phyloP scores from a whole-genome alignment of 352 stramenopile species.

The Phytophthora tubulina region DNA sequence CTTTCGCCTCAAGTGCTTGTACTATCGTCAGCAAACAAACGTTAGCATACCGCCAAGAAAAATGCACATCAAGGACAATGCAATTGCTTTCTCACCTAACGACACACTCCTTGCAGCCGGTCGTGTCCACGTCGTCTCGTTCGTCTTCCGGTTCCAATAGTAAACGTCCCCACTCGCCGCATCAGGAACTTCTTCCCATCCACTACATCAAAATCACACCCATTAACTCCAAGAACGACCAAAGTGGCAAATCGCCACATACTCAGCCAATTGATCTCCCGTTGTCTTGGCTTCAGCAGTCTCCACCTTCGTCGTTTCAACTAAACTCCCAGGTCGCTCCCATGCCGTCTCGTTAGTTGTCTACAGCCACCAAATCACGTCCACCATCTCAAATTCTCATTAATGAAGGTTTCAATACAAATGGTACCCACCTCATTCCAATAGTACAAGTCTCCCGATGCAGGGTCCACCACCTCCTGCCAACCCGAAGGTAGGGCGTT shows the following conservation, averaged over 20 bases:
- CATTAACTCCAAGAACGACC: constrained; percentile 6
- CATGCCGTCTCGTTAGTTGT: constrained; percentile 80
- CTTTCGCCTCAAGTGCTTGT: constrained; percentile 68
- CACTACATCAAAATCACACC: constrained; percentile 41
- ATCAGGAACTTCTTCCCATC: constrained; percentile 74
- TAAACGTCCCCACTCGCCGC: constrained; percentile 62
- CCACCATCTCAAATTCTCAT: constrained; percentile 6
- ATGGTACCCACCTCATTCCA: constrained; percentile 74
- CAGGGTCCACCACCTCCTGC: constrained; percentile 60
- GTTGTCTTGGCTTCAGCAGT: constrained; percentile 15
- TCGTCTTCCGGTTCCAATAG: constrained; percentile 81
- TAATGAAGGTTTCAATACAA: neutral
- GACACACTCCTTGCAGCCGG: constrained; percentile 58
- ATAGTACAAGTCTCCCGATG: constrained; percentile 73
- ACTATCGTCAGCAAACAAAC: constrained; percentile 29
- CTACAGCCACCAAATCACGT: constrained; percentile 39
- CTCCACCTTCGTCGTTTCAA: constrained; percentile 3
- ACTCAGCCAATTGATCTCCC: constrained; percentile 29
- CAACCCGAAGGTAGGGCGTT: constrained; percentile 56
- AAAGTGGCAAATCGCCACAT: constrained; percentile 4
- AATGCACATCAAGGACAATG: neutral
- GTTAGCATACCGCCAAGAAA: neutral
- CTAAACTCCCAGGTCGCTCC: constrained; percentile 53
- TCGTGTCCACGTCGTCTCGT: constrained; percentile 79
- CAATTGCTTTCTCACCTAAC: constrained; percentile 46